A percentile compares a stretch with the other conserved stretches of the same genome.
Conservation (phyloP, 2,329 filamentous ascomycete genomes). For the Diaporthe nobilis region DNA sequence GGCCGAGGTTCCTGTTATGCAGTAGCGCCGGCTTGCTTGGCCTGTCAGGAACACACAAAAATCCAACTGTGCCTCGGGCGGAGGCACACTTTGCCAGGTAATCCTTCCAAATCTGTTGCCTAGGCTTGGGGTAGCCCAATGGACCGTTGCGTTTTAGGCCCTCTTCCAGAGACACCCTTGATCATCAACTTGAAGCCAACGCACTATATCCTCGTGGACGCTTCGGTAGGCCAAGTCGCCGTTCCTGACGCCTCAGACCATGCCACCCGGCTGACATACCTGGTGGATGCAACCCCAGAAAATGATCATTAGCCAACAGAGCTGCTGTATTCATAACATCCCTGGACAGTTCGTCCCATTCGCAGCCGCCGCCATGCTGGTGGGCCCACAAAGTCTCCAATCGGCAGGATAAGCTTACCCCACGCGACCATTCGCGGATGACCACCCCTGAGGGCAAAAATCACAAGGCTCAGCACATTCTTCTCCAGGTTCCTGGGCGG, state of each 20-base stretch:
- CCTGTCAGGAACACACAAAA: conserved; percentile 27
- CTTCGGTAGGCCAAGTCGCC: conserved; percentile 25
- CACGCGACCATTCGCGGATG: conserved; percentile 25
- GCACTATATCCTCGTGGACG: conserved; percentile 3
- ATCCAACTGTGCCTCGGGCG: background rate
- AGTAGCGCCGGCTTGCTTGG: conserved; percentile 25
- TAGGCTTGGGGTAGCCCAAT: background rate
- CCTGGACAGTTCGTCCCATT: conserved; percentile 24
- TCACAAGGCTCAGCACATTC: conserved; percentile 30
- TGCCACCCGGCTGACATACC: conserved; percentile 9
- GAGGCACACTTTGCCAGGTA: background rate
- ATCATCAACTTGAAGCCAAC: conserved; percentile 18
- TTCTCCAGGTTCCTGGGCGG: conserved; percentile 14
- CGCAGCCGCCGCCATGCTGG: conserved; percentile 5
- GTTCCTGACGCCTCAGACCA: conserved; percentile 8
- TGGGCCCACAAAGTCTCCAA: conserved; percentile 2
- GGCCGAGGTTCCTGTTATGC: conserved; percentile 1
- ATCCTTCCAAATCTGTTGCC: background rate
- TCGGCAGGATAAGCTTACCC: conserved; percentile 9
- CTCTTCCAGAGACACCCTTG: background rate
- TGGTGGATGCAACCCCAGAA: conserved; percentile 15
- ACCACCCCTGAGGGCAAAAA: conserved; percentile 16
- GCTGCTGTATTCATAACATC: background rate
- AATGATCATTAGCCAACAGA: background rate
- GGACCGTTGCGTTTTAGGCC: background rate